phyloP scores from a whole-genome alignment of 192 early-diverging fungal genomes.

The Coemansia sp. region DNA sequence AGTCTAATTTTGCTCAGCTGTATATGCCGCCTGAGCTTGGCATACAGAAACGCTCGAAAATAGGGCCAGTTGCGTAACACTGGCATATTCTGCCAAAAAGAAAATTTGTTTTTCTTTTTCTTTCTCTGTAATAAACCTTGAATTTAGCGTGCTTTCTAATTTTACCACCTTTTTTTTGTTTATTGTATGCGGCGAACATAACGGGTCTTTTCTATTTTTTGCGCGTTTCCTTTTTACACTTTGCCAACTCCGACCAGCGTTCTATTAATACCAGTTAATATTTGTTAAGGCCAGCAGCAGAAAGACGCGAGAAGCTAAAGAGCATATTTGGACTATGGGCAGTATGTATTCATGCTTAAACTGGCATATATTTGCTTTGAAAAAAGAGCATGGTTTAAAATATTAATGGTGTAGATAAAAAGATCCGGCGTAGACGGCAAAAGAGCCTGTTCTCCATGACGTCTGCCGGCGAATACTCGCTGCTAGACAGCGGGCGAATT shows the following conservation, averaged over 20 bases:
- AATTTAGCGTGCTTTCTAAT: not conserved
- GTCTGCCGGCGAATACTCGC: conserved; percentile 35
- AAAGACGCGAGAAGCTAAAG: too few relatives aligned
- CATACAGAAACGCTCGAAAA: too few relatives aligned
- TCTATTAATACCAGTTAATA: too few relatives aligned
- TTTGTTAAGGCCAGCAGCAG: too few relatives aligned
- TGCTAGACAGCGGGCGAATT: conserved; percentile 42
- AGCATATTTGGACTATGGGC: not conserved
- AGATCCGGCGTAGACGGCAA: conserved; percentile 48
- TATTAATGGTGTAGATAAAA: conserved; percentile 22
- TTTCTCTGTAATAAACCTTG: conserved; percentile 6
- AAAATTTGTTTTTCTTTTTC: not conserved
- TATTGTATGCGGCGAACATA: conserved; percentile 9
- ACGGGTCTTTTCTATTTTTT: not conserved
- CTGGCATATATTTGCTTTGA: not conserved
- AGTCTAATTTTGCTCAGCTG: too few relatives aligned
- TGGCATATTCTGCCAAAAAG: too few relatives aligned
- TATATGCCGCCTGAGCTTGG: too few relatives aligned
- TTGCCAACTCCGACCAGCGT: too few relatives aligned
- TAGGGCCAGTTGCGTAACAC: too few relatives aligned
- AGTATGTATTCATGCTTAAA: conserved; percentile 6
- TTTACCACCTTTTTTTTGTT: conserved; percentile 1
- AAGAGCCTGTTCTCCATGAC: conserved; percentile 53
- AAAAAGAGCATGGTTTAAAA: too few relatives aligned
- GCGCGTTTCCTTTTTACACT: conserved; percentile 5